A percentile compares a stretch with the other conserved stretches of the same genome.
Conservation (phyloP, 1,284 basidiomycete genomes). For the Salmacisia buchloeana region DNA sequence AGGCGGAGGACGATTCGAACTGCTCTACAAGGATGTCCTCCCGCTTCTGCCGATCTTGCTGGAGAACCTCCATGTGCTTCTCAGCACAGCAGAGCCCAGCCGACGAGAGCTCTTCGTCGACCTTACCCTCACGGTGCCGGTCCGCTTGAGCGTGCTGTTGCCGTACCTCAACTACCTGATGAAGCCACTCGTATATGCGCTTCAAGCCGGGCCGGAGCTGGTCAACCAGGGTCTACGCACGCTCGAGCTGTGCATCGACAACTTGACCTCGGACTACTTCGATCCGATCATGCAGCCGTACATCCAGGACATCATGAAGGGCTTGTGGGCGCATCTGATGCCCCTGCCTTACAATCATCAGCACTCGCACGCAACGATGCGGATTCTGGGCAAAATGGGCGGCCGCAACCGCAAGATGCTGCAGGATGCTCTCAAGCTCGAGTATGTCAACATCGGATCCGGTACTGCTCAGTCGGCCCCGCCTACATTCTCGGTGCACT, state of each 20-base stretch:
- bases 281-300: constrained; percentile 86
- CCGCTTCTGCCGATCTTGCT: constrained; percentile 95
- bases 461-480: constrained; percentile 2
- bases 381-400: constrained; percentile 94
- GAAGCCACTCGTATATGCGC: constrained; percentile 88
- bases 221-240: constrained; percentile 94
- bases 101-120: constrained; percentile 67
- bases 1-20: constrained; percentile 92
- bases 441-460: constrained; percentile 54
- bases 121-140: constrained; percentile 91
- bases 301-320: constrained; percentile 80
- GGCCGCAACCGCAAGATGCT: constrained; percentile 80
- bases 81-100: constrained; percentile 45
- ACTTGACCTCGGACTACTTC: constrained; percentile 94
- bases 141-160: constrained; percentile 88
- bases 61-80: constrained; percentile 72
- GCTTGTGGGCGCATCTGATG: constrained; percentile 62
- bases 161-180: constrained; percentile 94
- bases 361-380: constrained; percentile 89
- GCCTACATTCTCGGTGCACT: constrained; percentile 26
- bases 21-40: constrained; percentile 91
- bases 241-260: constrained; percentile 98
- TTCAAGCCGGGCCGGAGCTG: constrained; percentile 73
- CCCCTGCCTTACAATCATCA: constrained; percentile 85
- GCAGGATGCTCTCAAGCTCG: constrained; percentile 71